Conservation (phyloP, 495 filamentous ascomycete genomes). For the Neurospora sp. region DNA sequence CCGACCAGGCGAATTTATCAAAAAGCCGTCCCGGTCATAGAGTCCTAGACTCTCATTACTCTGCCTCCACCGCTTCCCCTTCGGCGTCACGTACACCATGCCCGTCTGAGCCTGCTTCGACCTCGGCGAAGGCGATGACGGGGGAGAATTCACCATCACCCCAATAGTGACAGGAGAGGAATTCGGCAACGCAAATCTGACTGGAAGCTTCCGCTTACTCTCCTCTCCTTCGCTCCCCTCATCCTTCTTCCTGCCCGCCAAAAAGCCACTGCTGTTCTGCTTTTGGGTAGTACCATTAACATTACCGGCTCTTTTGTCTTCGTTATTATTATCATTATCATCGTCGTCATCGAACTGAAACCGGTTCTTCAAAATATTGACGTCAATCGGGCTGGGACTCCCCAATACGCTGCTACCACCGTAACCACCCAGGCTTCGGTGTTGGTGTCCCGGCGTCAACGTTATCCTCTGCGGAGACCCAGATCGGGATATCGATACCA, state of each 20-base stretch:
- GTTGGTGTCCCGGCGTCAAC: background rate
- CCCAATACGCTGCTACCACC: background rate
- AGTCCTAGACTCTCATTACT: conserved; percentile 10
- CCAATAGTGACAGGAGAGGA: background rate
- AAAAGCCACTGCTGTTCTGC: background rate
- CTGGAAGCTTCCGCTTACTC: background rate
- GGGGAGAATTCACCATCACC: background rate
- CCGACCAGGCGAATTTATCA: conserved; percentile 10
- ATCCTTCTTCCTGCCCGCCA: background rate
- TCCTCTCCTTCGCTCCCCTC: conserved; percentile 1
- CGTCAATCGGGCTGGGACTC: background rate
- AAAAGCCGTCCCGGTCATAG: conserved; percentile 15
- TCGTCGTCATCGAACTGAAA: background rate
- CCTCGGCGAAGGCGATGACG: background rate
- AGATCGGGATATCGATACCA: background rate
- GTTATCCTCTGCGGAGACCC: background rate
- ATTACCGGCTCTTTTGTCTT: background rate
- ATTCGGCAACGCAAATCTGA: background rate
- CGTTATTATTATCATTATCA: background rate
- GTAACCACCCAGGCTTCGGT: background rate
- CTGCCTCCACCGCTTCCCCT: background rate
- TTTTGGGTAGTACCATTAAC: background rate
- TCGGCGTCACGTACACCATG: background rate
- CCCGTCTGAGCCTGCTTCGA: background rate
- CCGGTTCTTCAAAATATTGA: background rate